Base-by-base conservation (phyloP, 805 yeast genomes). In the Yarrowia sp. region DNA sequence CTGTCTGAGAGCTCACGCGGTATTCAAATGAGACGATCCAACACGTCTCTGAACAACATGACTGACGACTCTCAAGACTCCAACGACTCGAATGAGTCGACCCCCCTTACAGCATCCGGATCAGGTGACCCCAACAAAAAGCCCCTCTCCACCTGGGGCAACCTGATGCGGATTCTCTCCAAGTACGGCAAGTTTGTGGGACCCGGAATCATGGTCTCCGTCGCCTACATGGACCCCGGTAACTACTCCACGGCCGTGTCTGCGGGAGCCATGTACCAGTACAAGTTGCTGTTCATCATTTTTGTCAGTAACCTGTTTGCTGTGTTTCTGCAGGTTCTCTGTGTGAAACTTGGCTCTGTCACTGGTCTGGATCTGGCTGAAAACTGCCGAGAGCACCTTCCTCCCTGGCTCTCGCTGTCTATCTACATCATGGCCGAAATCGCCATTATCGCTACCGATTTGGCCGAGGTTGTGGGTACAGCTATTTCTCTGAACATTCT, bases 201-300 rank as follows among this genome's bases (percentile, higher is more conserved):
- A 0, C 97, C 97, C 0, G 97, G 97, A 0, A 80, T 92, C 44
- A 82, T 91, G 84, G 91, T 92, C 28, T 83, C 92, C 35, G 96
- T 92, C 64, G 95, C 96, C 1, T 92, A 92, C 72, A 89, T 92
- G 81, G 98, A 92, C 73, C 97, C 97, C 1, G 98, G 98, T 47
- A 92, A 92, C 75, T 92, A 90, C 76, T 85, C 96, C 48, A 89
- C 97, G 0, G 91, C 95, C 14, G 96, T 92, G 1, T 83, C 90
- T 14, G 90, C 96, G 0, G 98, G 97, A 61, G 92, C 96, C 2
- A 81, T 85, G 65, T 89, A 86, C 71, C 83, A 86, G 72, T 92
- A 86, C 75, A 83, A 87, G 66, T 82, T 91, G 62, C 79, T 92
- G 60, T 89, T 90, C 74, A 81, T 88, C 35, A 82, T 91, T 3